A percentile compares a stretch with the other conserved stretches of the same genome.
Evolutionary conservation across 345 rosid genomes (phyloP).

Genomic region (thale cress (Arabidopsis thaliana)): TAIR10.1 NC_003070.9:11718001-11718500

Average conservation of each 20-base stretch:
- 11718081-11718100: conserved; percentile 21
- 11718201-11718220: background rate
- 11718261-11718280: too few relatives aligned
- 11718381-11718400: conserved; percentile 41
- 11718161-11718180: background rate
- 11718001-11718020: conserved; percentile 8
- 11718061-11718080: conserved; percentile 27
- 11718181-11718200: background rate
- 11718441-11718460: conserved; percentile 19
- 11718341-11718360: conserved; percentile 38
- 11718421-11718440: conserved; percentile 18
- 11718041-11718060: background rate
- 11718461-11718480: conserved; percentile 43
- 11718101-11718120: background rate
- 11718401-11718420: conserved; percentile 46
- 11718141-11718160: conserved; percentile 13
- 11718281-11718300: too few relatives aligned
- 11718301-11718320: too few relatives aligned
- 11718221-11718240: background rate
- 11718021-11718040: conserved; percentile 19
- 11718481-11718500: conserved; percentile 42
- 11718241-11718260: background rate
- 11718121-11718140: conserved; percentile 8
- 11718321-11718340: background rate
- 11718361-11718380: conserved; percentile 38